Evolutionary conservation across 495 filamentous ascomycete species (phyloP).

Genomic region (Penicillium roqueforti): DNA sequence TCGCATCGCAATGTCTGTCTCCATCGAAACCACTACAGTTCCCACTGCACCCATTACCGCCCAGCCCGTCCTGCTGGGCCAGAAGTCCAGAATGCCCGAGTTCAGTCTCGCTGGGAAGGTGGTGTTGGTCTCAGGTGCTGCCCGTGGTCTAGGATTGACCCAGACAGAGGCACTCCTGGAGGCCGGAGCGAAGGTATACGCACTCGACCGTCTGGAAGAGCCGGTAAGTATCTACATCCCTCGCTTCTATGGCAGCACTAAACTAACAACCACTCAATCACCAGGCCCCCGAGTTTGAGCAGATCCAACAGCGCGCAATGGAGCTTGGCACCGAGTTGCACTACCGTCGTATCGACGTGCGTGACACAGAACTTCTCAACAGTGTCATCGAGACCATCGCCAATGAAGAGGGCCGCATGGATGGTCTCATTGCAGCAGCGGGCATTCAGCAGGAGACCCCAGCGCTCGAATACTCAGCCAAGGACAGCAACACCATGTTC

Average conservation of each 20-base stretch:
- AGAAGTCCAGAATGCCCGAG: conserved; percentile 58
- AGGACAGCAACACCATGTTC: conserved; percentile 68
- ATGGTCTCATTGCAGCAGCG: conserved; percentile 73
- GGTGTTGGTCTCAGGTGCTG: conserved; percentile 73
- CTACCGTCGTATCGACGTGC: conserved; percentile 83
- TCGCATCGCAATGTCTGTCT: conserved; percentile 35
- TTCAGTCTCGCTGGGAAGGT: conserved; percentile 77
- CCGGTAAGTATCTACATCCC: conserved; percentile 28
- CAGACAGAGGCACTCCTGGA: conserved; percentile 78
- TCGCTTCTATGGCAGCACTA: conserved; percentile 42
- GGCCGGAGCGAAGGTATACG: conserved; percentile 65
- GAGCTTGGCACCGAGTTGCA: conserved; percentile 66
- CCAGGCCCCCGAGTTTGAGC: conserved; percentile 55
- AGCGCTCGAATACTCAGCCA: conserved; percentile 63
- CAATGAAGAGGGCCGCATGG: conserved; percentile 64
- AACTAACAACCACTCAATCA: conserved; percentile 13
- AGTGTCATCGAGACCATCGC: conserved; percentile 64
- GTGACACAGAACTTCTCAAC: conserved; percentile 67
- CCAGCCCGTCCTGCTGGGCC: conserved; percentile 31
- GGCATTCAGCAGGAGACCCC: conserved; percentile 67
- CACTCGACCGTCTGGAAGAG: conserved; percentile 44
- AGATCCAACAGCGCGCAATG: conserved; percentile 60
- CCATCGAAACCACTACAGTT: conserved; percentile 35
- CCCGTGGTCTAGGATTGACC: conserved; percentile 72
- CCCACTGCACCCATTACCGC: conserved; percentile 24